Evolutionary conservation across 176 grass and related monocot genomes (phyloP).

Genomic region (Melocanna baccifera): DNA sequence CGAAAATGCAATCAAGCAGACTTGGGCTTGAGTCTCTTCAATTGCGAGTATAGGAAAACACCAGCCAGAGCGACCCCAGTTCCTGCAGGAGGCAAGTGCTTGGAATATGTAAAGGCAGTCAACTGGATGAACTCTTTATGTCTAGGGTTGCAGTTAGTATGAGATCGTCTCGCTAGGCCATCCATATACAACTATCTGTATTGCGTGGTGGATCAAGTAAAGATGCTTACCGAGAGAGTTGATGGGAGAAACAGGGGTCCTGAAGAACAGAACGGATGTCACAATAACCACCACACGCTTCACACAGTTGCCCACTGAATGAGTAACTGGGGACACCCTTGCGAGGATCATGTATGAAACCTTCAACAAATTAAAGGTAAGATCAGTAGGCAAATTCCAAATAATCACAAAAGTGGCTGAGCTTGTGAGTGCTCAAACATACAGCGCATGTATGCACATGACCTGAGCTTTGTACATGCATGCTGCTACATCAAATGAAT

Average conservation of each 20-base stretch:
- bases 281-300: conserved; percentile 93
- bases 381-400: neutral
- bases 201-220: neutral
- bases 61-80: conserved; percentile 81
- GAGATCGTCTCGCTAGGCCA: neutral
- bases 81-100: conserved; percentile 39
- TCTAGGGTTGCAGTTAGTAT: neutral
- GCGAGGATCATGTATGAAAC: conserved; percentile 95
- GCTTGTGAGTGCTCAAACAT: neutral
- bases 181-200: neutral
- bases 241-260: conserved; percentile 81
- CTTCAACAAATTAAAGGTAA: conserved; percentile 33
- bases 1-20: conserved; percentile 34
- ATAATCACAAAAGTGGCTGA: neutral
- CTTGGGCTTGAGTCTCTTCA: conserved; percentile 91
- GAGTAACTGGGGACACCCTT: conserved; percentile 85
- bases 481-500: neutral
- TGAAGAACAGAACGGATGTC: conserved; percentile 93
- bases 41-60: conserved; percentile 90
- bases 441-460: neutral
- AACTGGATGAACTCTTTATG: neutral
- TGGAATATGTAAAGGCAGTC: neutral
- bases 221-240: conserved; percentile 69
- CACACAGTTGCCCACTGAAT: conserved; percentile 95
- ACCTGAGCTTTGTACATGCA: neutral